Conservation (phyloP, 306 rosid species). For the Vigna trinervia region DNA sequence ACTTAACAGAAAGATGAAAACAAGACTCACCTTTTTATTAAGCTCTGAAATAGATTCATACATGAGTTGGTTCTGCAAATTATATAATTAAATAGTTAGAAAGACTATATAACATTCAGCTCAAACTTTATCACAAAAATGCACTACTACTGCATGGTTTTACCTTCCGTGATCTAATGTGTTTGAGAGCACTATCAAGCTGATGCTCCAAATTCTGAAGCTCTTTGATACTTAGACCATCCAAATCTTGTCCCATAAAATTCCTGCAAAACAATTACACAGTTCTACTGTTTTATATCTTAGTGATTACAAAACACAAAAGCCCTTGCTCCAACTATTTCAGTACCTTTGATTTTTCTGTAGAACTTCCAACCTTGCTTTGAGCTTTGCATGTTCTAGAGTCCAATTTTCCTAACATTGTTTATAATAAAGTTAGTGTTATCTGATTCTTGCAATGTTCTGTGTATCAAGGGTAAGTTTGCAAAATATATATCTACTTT, state of each 20-base stretch:
- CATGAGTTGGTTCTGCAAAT: conserved; percentile 77
- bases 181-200: conserved; percentile 82
- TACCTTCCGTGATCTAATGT: conserved; percentile 75
- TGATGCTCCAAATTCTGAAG: conserved; percentile 85
- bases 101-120: not conserved
- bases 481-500: not conserved
- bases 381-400: conserved; percentile 77
- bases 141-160: not conserved
- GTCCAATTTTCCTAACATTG: conserved; percentile 66
- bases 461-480: not conserved
- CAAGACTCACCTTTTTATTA: conserved; percentile 66
- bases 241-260: conserved; percentile 78
- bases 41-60: conserved; percentile 75
- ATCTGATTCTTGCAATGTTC: not conserved
- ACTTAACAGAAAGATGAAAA: not conserved
- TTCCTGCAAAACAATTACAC: conserved; percentile 53
- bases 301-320: not conserved
- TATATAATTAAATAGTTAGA: conserved; percentile 8
- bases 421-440: conserved; percentile 5
- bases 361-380: conserved; percentile 76
- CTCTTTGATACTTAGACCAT: conserved; percentile 66
- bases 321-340: not conserved
- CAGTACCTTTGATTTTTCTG: conserved; percentile 68
- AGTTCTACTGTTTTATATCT: not conserved
- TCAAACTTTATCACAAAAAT: conserved; percentile 15